Percentiles rank a stretch among this genome's conserved stretches.
phyloP scores from a whole-genome alignment of 352 stramenopile species.

The Pythium vanterpoolii region DNA sequence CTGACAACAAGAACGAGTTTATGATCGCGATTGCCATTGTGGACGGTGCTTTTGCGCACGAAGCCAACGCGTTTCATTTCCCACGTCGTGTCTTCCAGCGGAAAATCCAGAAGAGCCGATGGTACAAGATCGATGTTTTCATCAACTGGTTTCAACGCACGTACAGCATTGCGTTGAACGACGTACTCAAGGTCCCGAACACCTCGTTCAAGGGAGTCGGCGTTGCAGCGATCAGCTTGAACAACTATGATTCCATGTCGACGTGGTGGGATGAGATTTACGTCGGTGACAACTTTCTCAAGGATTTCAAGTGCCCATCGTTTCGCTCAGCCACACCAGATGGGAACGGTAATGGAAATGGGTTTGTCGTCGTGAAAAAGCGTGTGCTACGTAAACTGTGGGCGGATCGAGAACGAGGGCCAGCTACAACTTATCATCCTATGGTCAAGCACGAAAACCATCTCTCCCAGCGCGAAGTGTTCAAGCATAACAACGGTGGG shows the following conservation, averaged over 20 bases:
- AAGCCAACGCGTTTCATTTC: conserved; percentile 65
- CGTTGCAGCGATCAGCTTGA: conserved; percentile 68
- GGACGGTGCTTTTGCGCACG: conserved; percentile 64
- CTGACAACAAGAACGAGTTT: conserved; percentile 37
- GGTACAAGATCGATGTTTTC: conserved; percentile 95
- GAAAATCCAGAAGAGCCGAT: conserved; percentile 65
- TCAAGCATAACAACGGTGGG: conserved; percentile 71
- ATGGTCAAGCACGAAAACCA: conserved; percentile 88
- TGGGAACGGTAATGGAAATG: conserved; percentile 23
- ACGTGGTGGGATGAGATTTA: conserved; percentile 97
- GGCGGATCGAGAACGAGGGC: conserved; percentile 27
- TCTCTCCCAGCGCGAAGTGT: conserved; percentile 72
- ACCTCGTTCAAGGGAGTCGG: conserved; percentile 46
- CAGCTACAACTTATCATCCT: conserved; percentile 46
- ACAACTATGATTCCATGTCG: conserved; percentile 75
- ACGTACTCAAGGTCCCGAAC: conserved; percentile 72
- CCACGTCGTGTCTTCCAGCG: conserved; percentile 45
- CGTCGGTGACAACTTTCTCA: conserved; percentile 89
- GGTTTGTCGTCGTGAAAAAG: conserved; percentile 38
- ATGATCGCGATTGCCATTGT: conserved; percentile 69
- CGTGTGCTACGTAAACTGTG: conserved; percentile 60
- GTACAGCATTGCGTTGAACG: conserved; percentile 91
- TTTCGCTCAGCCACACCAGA: conserved; percentile 7
- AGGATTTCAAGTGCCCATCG: conserved; percentile 88
- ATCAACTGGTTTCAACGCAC: conserved; percentile 78